Conservation (phyloP, 768 basidiomycete species). For the Suillus paluster region DNA sequence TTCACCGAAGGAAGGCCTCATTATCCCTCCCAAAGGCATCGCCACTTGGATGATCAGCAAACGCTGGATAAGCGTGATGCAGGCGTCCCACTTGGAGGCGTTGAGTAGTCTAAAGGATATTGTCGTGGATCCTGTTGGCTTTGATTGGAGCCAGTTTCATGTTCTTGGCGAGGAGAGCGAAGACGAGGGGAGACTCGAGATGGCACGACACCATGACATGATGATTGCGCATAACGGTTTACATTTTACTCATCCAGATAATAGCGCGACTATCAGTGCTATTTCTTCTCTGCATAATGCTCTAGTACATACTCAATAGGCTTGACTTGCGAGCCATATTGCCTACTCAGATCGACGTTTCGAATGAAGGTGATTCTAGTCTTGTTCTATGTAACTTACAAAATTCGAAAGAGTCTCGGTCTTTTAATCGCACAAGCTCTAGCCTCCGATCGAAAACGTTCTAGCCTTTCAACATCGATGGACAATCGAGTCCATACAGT, state of each 20-base stretch:
- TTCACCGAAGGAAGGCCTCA: slow-evolving; percentile 56
- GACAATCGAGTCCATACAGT: too few species aligned
- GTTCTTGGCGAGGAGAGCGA: slow-evolving; percentile 64
- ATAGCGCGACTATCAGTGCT: slow-evolving; percentile 8
- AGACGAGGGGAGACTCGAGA: slow-evolving; percentile 32
- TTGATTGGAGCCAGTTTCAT: slow-evolving; percentile 53
- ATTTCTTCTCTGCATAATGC: slow-evolving; percentile 20
- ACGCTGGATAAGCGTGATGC: slow-evolving; percentile 56
- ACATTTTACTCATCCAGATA: slow-evolving; percentile 18
- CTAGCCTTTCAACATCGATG: too few species aligned
- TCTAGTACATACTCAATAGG: slow-evolving; percentile 8
- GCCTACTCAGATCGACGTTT: not conserved
- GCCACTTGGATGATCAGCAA: slow-evolving; percentile 79
- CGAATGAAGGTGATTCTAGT: not conserved
- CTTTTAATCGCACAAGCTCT: too few species aligned
- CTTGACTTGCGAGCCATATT: not conserved
- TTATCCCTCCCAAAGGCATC: slow-evolving; percentile 66
- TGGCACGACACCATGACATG: slow-evolving; percentile 6
- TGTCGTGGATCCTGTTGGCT: slow-evolving; percentile 50
- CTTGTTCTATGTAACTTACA: not conserved
- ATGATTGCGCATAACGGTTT: slow-evolving; percentile 10
- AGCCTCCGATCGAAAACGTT: too few species aligned
- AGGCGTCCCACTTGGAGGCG: slow-evolving; percentile 52
- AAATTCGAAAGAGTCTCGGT: too few species aligned
- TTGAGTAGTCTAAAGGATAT: slow-evolving; percentile 44